Conservation (phyloP, 139 green algal species). For the Micractinium conductrix region DNA sequence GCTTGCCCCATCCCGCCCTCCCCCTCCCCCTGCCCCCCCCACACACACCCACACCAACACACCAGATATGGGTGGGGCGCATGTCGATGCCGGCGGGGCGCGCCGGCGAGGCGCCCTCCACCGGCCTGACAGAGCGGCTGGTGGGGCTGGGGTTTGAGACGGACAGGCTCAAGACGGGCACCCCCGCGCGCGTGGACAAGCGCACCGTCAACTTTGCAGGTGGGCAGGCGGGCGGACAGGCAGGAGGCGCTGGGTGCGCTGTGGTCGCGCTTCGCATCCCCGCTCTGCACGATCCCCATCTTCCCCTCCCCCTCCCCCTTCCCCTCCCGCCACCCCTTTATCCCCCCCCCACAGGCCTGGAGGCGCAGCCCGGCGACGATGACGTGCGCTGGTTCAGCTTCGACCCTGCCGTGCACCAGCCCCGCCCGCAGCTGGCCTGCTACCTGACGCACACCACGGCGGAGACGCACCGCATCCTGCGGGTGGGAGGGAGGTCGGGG, state of each 20-base stretch:
- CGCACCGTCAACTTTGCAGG: slow-evolving; percentile 85
- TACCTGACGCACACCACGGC: slow-evolving; percentile 93
- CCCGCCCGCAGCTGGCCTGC: slow-evolving; percentile 86
- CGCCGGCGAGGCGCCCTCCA: slow-evolving; percentile 88
- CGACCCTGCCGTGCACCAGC: slow-evolving; percentile 79
- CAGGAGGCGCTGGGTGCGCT: too few species aligned
- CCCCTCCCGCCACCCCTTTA: not conserved
- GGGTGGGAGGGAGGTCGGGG: slow-evolving; percentile 46
- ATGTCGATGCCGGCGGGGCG: slow-evolving; percentile 87
- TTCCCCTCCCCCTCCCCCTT: not conserved
- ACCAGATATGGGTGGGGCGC: slow-evolving; percentile 92
- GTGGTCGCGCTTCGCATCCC: too few species aligned
- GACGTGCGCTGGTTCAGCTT: slow-evolving; percentile 94
- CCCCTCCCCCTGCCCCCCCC: not conserved
- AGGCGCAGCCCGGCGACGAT: slow-evolving; percentile 62
- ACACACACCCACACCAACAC: too few species aligned
- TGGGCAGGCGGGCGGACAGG: too few species aligned
- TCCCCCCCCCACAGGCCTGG: slow-evolving; percentile 19
- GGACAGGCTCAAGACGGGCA: slow-evolving; percentile 96
- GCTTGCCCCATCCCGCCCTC: too few species aligned
- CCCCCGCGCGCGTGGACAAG: slow-evolving; percentile 90
- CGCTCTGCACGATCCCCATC: not conserved
- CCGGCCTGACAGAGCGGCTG: slow-evolving; percentile 92
- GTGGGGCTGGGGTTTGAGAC: slow-evolving; percentile 90
- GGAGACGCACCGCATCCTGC: slow-evolving; percentile 90